Evolutionary conservation across 2,329 filamentous ascomycete species (phyloP).

Genomic region (Niveomyces coronatus): DNA sequence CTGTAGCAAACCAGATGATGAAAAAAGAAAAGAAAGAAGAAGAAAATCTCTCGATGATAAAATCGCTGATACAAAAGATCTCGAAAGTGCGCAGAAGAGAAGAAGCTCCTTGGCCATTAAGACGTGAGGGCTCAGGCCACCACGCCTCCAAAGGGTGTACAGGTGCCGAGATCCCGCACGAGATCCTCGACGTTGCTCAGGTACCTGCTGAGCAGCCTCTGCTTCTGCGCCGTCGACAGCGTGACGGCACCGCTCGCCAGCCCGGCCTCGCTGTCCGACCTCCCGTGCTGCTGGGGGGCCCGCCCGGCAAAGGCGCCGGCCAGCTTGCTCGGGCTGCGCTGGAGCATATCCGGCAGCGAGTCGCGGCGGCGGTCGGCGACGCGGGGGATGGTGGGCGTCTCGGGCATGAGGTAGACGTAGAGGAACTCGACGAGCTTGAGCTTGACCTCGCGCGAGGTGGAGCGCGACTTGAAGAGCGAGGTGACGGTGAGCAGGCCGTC

Average conservation of each 20-base stretch:
- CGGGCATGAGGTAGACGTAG: conserved; percentile 98
- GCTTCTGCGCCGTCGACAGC: conserved; percentile 72
- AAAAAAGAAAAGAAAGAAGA: conserved; percentile 7
- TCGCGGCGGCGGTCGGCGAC: conserved; percentile 31
- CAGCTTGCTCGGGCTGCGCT: conserved; percentile 60
- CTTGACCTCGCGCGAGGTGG: conserved; percentile 81
- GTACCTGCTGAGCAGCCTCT: conserved; percentile 64
- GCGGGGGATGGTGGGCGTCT: conserved; percentile 51
- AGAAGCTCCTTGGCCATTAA: background rate
- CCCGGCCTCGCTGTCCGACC: conserved; percentile 26
- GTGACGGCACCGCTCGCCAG: conserved; percentile 31
- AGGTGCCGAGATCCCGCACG: conserved; percentile 73
- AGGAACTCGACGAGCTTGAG: conserved; percentile 94
- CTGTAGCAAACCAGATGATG: conserved; percentile 1
- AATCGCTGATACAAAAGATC: background rate
- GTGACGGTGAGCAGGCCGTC: conserved; percentile 89
- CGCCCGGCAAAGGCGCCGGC: conserved; percentile 40
- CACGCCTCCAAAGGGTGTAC: conserved; percentile 60
- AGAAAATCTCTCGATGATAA: too few species aligned
- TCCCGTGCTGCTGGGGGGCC: conserved; percentile 19
- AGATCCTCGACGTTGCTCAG: conserved; percentile 76
- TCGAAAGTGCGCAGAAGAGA: too few species aligned
- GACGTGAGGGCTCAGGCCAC: conserved; percentile 27
- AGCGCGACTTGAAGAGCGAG: conserved; percentile 81
- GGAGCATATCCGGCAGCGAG: conserved; percentile 42